Percentiles rank a stretch among this genome's conserved stretches.
Evolutionary conservation across 2,329 filamentous ascomycete species (phyloP).

Genomic region (Exserohilum rostratum): DNA sequence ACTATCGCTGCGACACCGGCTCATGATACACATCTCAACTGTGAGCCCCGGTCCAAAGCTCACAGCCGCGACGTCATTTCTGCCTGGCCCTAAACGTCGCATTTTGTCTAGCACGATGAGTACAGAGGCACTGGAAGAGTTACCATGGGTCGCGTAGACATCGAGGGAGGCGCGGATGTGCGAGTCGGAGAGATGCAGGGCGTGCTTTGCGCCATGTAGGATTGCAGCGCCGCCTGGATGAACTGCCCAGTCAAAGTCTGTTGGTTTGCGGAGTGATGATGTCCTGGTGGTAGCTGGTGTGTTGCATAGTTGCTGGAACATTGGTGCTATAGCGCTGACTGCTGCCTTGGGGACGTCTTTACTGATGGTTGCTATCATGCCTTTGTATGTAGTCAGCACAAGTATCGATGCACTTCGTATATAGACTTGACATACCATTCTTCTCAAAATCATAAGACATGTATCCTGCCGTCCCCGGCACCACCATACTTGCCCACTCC

Average conservation of each 20-base stretch:
- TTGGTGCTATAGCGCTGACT: constrained; percentile 29
- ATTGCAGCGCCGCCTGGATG: constrained; percentile 74
- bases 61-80: constrained; percentile 68
- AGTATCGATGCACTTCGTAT: neutral
- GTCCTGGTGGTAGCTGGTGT: constrained; percentile 29
- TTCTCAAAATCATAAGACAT: constrained; percentile 71
- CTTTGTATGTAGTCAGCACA: constrained; percentile 3
- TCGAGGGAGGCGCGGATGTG: constrained; percentile 74
- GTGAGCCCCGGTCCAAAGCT: constrained; percentile 74
- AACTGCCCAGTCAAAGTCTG: constrained; percentile 75
- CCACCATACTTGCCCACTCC: constrained; percentile 68
- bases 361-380: constrained; percentile 29
- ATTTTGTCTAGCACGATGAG: constrained; percentile 70
- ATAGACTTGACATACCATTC: constrained; percentile 52
- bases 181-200: constrained; percentile 63
- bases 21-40: constrained; percentile 72
- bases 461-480: constrained; percentile 67
- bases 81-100: constrained; percentile 50
- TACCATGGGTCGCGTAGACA: constrained; percentile 71
- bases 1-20: constrained; percentile 46
- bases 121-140: constrained; percentile 71
- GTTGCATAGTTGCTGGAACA: constrained; percentile 40
- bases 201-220: constrained; percentile 65
- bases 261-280: constrained; percentile 46
- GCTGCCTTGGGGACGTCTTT: constrained; percentile 30